phyloP scores from a whole-genome alignment of 352 stramenopile species.

The Phytophthora cryptogea region DNA sequence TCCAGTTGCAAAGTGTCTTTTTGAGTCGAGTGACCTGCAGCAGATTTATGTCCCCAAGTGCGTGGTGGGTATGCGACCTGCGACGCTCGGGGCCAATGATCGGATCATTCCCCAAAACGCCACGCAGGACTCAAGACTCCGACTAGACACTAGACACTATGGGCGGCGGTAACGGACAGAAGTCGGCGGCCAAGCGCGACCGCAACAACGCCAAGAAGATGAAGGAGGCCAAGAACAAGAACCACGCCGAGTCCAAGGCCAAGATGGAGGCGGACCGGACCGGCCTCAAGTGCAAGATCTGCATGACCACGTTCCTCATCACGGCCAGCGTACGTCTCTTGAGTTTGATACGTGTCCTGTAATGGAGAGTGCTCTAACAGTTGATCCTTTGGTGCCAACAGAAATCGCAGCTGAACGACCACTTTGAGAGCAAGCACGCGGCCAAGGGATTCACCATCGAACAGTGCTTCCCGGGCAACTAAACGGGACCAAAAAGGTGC shows the following conservation, averaged over 20 bases:
- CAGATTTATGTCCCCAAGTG: constrained; percentile 31
- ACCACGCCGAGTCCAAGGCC: constrained; percentile 74
- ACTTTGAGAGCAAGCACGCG: constrained; percentile 83
- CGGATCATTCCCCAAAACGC: constrained; percentile 27
- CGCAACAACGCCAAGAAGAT: constrained; percentile 88
- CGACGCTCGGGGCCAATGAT: constrained; percentile 4
- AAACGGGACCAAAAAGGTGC: not conserved
- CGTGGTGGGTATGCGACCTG: constrained; percentile 15
- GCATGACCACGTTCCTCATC: constrained; percentile 88
- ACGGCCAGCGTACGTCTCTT: constrained; percentile 68
- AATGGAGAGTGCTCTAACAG: not conserved
- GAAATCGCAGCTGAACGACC: constrained; percentile 73
- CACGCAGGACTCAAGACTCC: constrained; percentile 19
- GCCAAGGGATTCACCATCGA: constrained; percentile 77
- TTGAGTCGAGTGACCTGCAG: constrained; percentile 10
- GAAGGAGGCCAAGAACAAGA: constrained; percentile 84
- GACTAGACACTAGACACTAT: constrained; percentile 41
- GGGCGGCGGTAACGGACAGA: constrained; percentile 85
- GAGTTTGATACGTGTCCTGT: constrained; percentile 5
- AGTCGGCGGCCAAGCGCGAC: constrained; percentile 78
- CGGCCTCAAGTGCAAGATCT: constrained; percentile 89
- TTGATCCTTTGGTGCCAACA: constrained; percentile 25
- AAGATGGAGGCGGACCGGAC: constrained; percentile 85
- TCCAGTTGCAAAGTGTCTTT: constrained; percentile 1
- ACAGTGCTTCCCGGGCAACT: constrained; percentile 68